Conservation (phyloP, 768 basidiomycete genomes). For the Podaxis pistillaris region DNA sequence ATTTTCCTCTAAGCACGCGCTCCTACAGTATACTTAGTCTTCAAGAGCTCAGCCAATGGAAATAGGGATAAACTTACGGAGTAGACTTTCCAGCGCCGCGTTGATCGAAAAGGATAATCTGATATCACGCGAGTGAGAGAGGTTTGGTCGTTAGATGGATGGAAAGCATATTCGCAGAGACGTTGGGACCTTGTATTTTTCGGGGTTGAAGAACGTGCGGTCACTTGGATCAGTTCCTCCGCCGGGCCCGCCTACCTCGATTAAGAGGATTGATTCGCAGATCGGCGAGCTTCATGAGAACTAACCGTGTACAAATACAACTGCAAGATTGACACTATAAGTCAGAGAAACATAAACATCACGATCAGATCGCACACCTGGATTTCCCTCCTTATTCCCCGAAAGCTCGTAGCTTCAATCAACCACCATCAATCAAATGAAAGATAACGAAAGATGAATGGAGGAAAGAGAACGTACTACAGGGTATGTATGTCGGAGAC, state of each 20-base stretch:
- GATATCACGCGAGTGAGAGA: background rate
- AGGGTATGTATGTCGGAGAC: constrained; percentile 75
- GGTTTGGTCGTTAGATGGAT: background rate
- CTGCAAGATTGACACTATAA: constrained; percentile 29
- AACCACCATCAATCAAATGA: constrained; percentile 8
- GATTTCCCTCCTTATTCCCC: constrained; percentile 73
- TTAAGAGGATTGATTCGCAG: constrained; percentile 2
- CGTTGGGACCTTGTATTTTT: constrained; percentile 69
- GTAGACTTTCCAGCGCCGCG: constrained; percentile 85
- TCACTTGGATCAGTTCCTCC: constrained; percentile 70
- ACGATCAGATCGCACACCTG: constrained; percentile 46
- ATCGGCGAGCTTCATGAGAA: background rate
- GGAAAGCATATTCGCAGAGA: background rate
- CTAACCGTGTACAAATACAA: constrained; percentile 78
- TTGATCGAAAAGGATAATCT: constrained; percentile 91
- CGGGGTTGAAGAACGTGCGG: constrained; percentile 78
- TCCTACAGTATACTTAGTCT: constrained; percentile 36
- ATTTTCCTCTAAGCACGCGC: constrained; percentile 77
- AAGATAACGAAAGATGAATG: background rate
- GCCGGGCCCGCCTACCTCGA: constrained; percentile 68
- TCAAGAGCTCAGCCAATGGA: background rate
- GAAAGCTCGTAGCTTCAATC: constrained; percentile 73
- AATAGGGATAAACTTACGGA: constrained; percentile 50
- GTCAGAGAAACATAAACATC: background rate
- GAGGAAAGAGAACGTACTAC: constrained; percentile 45